Evolutionary conservation across 2,329 filamentous ascomycete genomes (phyloP), one percentile per base, ranked within the genome.

Genomic region (Xylariales sp.): DNA sequence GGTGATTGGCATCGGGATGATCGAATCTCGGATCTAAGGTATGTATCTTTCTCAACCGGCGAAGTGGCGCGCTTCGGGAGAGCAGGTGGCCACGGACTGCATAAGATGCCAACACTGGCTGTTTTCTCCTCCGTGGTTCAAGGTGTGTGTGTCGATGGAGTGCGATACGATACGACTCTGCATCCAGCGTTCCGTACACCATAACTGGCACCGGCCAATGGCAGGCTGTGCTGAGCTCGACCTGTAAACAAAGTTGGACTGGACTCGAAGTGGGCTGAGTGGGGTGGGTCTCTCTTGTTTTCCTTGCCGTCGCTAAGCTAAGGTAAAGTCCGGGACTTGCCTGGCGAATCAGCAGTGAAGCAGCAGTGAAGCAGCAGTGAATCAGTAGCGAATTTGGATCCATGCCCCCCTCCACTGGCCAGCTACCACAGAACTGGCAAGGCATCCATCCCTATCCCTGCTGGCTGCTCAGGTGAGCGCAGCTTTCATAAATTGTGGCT

Each of bases 161-260:
- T 8, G 24, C 24, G n/a, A 27, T 27, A 27, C 24, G 24, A 27
- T 27, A 27, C 24, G 24, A 27, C 24, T 8, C 24, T 27, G 24
- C 24, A 27, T 27, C 24, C 24, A 27, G 24, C 24, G 24, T n/a
- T 40, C 18, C 28, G 19, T 33, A 14, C 29, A 33, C 15, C 29
- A 24, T 29, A 32, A 15, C 19, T 11, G n/a, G 24, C 38, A 14
- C n/a, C 29, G 18, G 14, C 39, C 39, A 42, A 42, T 42, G 31
- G 32, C 39, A 22, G 24, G 31, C 39, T 18, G 22, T 29, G 22
- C 7, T 27, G 31, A 42, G 32, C 31, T 36, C 18, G 12, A 16
- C n/a, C 21, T 36, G 32, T 42, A 36, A 42, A 42, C 39, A 42
- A 42, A 42, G 22, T 20, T 31, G 32, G 24, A 42, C 32, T 15